A percentile compares a stretch with the other conserved stretches of the same genome.
Evolutionary conservation across 2,329 filamentous ascomycete genomes (phyloP).

Genomic region (Xylariomycetidae sp.): DNA sequence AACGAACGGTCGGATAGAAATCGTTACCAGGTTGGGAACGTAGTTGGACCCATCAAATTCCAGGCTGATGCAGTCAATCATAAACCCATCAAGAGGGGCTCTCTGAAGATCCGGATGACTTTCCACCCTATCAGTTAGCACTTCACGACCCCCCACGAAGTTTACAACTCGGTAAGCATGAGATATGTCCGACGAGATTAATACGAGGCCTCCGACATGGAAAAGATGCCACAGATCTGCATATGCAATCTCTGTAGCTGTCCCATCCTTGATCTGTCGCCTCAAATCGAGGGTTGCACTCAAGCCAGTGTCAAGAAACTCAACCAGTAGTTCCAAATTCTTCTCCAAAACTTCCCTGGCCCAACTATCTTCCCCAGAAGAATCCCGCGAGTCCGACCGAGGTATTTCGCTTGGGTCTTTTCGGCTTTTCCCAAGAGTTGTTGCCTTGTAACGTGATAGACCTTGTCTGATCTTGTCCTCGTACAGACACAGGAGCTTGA

Average conservation of each 20-base stretch:
- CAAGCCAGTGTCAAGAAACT: background rate
- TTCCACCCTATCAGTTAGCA: background rate
- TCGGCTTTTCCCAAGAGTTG: too few species aligned
- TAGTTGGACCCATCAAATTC: constrained; percentile 1
- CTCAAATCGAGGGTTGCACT: background rate
- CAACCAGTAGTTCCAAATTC: background rate
- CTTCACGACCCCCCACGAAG: background rate
- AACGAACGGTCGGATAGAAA: background rate
- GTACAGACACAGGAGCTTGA: background rate
- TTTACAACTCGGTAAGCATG: background rate
- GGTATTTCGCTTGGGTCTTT: too few species aligned
- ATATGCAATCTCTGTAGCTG: background rate
- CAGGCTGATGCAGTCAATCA: constrained; percentile 1
- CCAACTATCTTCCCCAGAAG: background rate
- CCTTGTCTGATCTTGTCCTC: background rate
- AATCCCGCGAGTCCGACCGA: too few species aligned
- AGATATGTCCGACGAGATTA: background rate
- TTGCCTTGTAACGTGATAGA: too few species aligned
- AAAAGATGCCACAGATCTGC: constrained; percentile 1
- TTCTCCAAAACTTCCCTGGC: background rate
- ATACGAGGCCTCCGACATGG: background rate
- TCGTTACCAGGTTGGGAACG: background rate
- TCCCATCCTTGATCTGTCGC: background rate
- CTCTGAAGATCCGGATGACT: background rate
- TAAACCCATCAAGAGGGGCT: background rate